These are phyloP conservation scores for Venturia nashicola DNA, from an alignment of 2,329 filamentous ascomycete species.

Conservation along the genomic window DNA sequence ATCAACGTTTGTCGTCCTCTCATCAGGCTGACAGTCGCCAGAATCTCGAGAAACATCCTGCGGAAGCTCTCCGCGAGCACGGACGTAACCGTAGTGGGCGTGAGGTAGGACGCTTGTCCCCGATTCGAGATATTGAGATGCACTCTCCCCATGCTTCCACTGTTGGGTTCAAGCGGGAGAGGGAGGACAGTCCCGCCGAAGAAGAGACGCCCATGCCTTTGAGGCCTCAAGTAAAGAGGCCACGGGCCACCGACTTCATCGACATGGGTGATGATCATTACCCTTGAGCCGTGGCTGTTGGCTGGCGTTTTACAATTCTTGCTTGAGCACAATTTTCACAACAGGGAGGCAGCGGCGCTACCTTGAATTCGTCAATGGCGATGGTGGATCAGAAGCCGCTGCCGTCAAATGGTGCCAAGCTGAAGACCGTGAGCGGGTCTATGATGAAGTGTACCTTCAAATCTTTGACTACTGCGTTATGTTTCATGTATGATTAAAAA, in stretches of 20 bases:
- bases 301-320: background rate
- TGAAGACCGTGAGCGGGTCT: background rate
- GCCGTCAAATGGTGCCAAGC: background rate
- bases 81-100: background rate
- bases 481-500: background rate
- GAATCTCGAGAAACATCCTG: background rate
- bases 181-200: background rate
- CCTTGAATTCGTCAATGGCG: background rate
- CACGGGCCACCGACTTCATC: background rate
- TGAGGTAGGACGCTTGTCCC: background rate
- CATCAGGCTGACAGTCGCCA: background rate
- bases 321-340: background rate
- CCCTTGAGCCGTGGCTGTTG: background rate
- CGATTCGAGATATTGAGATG: background rate
- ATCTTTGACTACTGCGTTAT: background rate
- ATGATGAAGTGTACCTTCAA: background rate
- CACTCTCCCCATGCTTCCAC: background rate
- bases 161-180: background rate
- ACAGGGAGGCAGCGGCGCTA: background rate
- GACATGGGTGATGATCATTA: background rate
- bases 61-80: constrained; percentile 2
- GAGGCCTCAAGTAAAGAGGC: constrained; percentile 1
- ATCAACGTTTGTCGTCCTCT: background rate
- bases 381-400: background rate
- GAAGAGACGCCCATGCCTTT: background rate